A percentile compares a stretch with the other conserved stretches of the same genome.
Evolutionary conservation across 805 yeast species (phyloP).

Genomic region (Yamadazyma insecticola): DNA sequence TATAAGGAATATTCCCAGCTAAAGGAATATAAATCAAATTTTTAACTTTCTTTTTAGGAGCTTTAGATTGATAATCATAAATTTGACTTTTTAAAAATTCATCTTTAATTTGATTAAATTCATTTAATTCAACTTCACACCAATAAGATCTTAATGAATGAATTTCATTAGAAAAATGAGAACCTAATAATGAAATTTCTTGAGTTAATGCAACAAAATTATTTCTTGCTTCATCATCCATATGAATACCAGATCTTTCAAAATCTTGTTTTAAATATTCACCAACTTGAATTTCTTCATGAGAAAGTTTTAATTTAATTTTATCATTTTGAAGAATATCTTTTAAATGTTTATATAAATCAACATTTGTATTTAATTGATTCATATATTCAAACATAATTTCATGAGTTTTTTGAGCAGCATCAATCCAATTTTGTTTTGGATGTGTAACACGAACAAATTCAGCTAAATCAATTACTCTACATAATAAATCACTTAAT

Average conservation of each 20-base stretch:
- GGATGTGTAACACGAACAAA: conserved; percentile 90
- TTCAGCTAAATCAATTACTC: conserved; percentile 92
- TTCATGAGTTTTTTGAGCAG: conserved; percentile 87
- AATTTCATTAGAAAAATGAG: conserved; percentile 60
- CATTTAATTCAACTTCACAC: conserved; percentile 29
- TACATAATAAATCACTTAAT: conserved; percentile 80
- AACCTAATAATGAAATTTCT: conserved; percentile 75
- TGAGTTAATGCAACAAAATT: conserved; percentile 77
- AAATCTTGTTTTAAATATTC: conserved; percentile 76
- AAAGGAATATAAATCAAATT: conserved; percentile 25
- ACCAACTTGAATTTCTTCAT: conserved; percentile 83
- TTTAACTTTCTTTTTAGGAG: conserved; percentile 10
- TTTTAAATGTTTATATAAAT: conserved; percentile 57
- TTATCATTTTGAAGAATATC: conserved; percentile 44
- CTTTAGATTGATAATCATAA: conserved; percentile 19
- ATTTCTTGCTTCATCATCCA: conserved; percentile 60
- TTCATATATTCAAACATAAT: conserved; percentile 92
- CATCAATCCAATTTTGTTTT: conserved; percentile 57
- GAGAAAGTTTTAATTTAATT: conserved; percentile 36
- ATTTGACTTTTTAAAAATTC: conserved; percentile 21
- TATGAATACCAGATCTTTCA: conserved; percentile 82
- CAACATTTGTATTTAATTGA: conserved; percentile 77
- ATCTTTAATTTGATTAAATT: conserved; percentile 24
- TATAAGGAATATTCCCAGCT: conserved; percentile 60
- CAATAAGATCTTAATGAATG: conserved; percentile 28